phyloP scores from a whole-genome alignment of 1,284 basidiomycete genomes.

The Rhodotorula glutinis region DNA sequence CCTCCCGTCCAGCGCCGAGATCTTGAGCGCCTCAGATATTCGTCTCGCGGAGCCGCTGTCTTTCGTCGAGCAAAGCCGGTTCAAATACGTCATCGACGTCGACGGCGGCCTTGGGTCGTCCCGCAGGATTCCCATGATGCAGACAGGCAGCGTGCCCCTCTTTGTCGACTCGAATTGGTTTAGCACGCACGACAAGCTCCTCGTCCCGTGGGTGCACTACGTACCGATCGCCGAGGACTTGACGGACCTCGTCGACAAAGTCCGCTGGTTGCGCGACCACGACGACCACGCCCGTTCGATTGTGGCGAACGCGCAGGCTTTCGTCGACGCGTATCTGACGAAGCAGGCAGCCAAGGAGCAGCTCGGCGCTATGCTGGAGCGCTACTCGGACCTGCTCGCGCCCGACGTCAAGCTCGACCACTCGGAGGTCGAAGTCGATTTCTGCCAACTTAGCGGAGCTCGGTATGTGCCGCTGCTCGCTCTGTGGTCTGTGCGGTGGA shows the following conservation, averaged over 20 bases:
- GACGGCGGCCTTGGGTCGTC: slow-evolving; percentile 7
- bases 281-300: background rate
- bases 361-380: background rate
- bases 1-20: background rate
- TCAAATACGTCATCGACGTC: slow-evolving; percentile 6
- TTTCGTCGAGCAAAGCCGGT: slow-evolving; percentile 1
- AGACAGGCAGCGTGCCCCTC: slow-evolving; percentile 6
- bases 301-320: background rate
- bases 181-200: background rate
- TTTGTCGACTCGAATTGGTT: slow-evolving; percentile 1
- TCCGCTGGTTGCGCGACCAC: slow-evolving; percentile 2
- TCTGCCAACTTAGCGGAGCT: background rate
- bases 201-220: slow-evolving; percentile 5
- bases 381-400: slow-evolving; percentile 2
- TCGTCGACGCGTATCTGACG: slow-evolving; percentile 1
- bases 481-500: too few relatives aligned
- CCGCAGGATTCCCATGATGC: background rate
- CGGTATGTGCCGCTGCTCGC: background rate
- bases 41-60: background rate
- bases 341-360: slow-evolving; percentile 6
- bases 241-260: background rate
- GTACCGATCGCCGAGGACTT: slow-evolving; percentile 5
- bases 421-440: background rate
- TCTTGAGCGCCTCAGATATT: background rate
- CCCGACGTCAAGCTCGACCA: slow-evolving; percentile 1